phyloP scores from a whole-genome alignment of 371 early-diverging fungal species.

The Rhizomucor miehei region DNA sequence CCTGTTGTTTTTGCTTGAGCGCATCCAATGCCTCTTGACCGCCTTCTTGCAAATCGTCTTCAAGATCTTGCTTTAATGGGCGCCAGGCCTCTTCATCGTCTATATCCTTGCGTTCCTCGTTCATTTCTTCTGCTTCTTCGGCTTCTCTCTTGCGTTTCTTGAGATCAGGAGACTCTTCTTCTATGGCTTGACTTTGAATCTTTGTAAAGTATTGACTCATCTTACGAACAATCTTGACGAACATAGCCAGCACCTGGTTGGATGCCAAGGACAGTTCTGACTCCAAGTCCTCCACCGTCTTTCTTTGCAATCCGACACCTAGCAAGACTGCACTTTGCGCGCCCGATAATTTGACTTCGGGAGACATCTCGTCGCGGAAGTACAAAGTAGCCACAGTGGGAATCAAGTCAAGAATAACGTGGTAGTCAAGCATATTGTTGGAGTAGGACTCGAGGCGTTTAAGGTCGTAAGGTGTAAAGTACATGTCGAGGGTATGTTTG shows the following conservation, averaged over 20 bases:
- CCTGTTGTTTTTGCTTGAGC: conserved; percentile 76
- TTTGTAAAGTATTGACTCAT: conserved; percentile 62
- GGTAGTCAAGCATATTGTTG: conserved; percentile 94
- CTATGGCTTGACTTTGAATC: conserved; percentile 48
- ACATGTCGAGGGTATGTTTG: conserved; percentile 51
- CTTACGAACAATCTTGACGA: conserved; percentile 87
- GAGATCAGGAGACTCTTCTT: conserved; percentile 27
- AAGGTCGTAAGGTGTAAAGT: conserved; percentile 86
- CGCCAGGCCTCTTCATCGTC: conserved; percentile 86
- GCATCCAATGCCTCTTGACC: conserved; percentile 66
- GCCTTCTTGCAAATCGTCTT: conserved; percentile 81
- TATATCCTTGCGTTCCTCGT: conserved; percentile 38
- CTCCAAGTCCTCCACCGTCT: conserved; percentile 83
- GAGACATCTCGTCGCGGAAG: conserved; percentile 65
- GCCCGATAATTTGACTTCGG: conserved; percentile 71
- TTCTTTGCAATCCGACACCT: conserved; percentile 90
- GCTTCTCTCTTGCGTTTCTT: conserved; percentile 14
- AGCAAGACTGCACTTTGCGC: conserved; percentile 86
- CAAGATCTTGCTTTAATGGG: conserved; percentile 68
- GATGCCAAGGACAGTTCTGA: conserved; percentile 81
- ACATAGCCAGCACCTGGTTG: conserved; percentile 89
- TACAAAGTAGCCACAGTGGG: conserved; percentile 79
- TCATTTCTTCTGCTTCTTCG: conserved; percentile 11
- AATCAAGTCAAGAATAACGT: conserved; percentile 91
- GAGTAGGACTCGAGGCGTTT: conserved; percentile 94